Conservation (phyloP, 495 filamentous ascomycete species). For the Podospora australis region DNA sequence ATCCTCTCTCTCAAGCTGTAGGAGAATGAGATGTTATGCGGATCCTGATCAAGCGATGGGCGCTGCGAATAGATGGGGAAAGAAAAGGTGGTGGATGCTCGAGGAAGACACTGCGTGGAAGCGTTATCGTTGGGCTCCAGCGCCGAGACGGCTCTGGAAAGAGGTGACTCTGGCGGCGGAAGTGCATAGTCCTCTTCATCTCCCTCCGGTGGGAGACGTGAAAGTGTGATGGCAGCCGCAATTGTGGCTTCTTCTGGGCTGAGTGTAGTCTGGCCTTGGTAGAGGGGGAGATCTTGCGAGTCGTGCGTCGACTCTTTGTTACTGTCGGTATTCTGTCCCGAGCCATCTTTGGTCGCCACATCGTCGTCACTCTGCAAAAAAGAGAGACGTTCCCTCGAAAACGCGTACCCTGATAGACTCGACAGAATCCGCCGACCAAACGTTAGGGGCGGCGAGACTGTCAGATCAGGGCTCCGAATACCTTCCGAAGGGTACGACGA, state of each 20-base stretch:
- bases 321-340: not conserved
- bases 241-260: not conserved
- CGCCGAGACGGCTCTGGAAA: not conserved
- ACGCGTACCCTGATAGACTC: conserved; percentile 9
- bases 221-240: not conserved
- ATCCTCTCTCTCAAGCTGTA: not conserved
- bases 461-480: conserved; percentile 16
- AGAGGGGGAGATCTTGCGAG: not conserved
- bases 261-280: not conserved
- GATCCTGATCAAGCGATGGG: not conserved
- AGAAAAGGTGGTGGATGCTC: conserved; percentile 7
- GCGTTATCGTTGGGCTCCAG: conserved; percentile 5
- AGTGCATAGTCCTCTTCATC: not conserved
- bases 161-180: not conserved
- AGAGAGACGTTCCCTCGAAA: conserved; percentile 1
- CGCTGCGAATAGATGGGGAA: not conserved
- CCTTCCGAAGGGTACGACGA: conserved; percentile 24
- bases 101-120: conserved; percentile 18
- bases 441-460: conserved; percentile 19
- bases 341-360: no score
- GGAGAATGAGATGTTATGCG: not conserved
- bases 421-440: conserved; percentile 16
- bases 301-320: not conserved
- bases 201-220: not conserved
- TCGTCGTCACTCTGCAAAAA: conserved; percentile 4